Percentiles rank a stretch among this genome's conserved stretches.
Evolutionary conservation across 345 rosid genomes (phyloP).

Genomic region (Citrus unshiu): DNA sequence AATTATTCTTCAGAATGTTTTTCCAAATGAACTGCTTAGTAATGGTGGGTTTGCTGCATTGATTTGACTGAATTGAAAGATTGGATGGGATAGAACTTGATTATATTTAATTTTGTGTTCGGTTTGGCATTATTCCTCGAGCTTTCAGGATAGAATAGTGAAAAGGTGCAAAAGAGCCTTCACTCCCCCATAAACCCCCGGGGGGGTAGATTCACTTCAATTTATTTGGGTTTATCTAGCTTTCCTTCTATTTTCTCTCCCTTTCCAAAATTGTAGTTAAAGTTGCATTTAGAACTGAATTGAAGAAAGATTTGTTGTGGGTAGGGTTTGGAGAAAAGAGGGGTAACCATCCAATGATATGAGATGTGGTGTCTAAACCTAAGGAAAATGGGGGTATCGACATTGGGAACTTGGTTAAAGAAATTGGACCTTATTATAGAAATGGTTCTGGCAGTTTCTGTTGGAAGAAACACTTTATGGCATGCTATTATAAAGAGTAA

Average conservation of each 20-base stretch:
- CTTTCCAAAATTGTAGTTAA: background rate
- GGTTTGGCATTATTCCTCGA: background rate
- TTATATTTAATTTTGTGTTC: background rate
- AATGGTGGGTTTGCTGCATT: background rate
- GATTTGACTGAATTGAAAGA: background rate
- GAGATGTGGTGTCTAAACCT: too few relatives aligned
- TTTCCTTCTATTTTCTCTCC: background rate
- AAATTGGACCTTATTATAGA: background rate
- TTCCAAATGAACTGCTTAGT: background rate
- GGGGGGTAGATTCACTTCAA: background rate
- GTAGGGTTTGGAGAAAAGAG: background rate
- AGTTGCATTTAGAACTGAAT: background rate
- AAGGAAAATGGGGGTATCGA: too few relatives aligned
- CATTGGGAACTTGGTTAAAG: background rate
- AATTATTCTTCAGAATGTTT: background rate
- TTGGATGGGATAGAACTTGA: background rate
- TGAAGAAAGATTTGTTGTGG: background rate
- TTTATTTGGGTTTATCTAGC: background rate
- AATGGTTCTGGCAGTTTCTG: background rate
- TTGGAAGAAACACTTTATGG: background rate
- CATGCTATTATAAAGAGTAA: background rate
- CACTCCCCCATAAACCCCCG: too few relatives aligned
- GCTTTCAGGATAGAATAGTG: background rate
- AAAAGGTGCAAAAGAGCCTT: too few relatives aligned
- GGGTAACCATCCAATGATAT: background rate